phyloP scores from a whole-genome alignment of 768 basidiomycete genomes.

The Hysterangium stoloniferum region DNA sequence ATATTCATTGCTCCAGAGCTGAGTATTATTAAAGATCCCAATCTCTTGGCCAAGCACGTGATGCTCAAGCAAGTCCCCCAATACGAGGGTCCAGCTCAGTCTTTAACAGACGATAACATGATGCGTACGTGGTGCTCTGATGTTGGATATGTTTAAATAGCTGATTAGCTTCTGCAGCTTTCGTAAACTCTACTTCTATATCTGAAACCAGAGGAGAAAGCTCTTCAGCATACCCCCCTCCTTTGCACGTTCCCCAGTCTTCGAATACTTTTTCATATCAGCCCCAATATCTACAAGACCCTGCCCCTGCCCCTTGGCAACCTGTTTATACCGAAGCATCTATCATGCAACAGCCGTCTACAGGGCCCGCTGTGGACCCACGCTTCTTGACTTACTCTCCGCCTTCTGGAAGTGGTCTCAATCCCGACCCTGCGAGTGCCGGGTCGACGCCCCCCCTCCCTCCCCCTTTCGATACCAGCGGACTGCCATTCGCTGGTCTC shows the following conservation, averaged over 20 bases:
- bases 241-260: neutral
- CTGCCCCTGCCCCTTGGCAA: neutral
- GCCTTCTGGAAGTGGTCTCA: neutral
- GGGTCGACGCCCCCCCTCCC: conserved; percentile 53
- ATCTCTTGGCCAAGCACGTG: neutral
- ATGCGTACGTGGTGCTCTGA: neutral
- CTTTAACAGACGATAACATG: neutral
- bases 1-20: neutral
- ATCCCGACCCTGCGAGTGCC: conserved; percentile 24
- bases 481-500: conserved; percentile 77
- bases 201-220: neutral
- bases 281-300: neutral
- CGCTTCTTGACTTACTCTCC: conserved; percentile 7
- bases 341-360: neutral
- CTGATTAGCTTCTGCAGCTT: neutral
- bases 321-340: neutral
- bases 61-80: conserved; percentile 5
- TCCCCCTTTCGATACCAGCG: conserved; percentile 59
- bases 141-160: neutral
- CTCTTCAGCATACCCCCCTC: neutral
- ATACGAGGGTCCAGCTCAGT: neutral
- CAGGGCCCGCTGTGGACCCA: conserved; percentile 6
- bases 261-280: neutral
- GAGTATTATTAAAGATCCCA: neutral
- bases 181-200: neutral